phyloP scores from a whole-genome alignment of 257 asterid species.

The Primulina tabacum region DNA sequence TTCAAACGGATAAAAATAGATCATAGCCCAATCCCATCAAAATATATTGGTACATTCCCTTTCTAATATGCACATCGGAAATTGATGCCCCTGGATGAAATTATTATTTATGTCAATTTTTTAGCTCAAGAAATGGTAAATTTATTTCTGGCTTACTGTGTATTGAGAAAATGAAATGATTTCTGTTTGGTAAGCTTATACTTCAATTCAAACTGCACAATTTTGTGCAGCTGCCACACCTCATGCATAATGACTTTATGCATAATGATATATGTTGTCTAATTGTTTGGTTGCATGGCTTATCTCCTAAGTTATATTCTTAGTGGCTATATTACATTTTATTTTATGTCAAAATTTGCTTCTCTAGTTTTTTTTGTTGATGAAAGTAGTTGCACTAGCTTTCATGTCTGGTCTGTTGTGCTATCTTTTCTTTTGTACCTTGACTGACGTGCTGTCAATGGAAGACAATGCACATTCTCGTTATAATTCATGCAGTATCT shows the following conservation, averaged over 20 bases:
- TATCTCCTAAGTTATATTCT: conserved; percentile 3
- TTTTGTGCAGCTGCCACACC: neutral
- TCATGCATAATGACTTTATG: neutral
- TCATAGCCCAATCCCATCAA: neutral
- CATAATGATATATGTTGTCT: conserved; percentile 2
- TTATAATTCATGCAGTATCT: neutral
- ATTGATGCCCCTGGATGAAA: neutral
- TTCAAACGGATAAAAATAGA: conserved; percentile 10
- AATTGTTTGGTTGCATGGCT: conserved; percentile 1
- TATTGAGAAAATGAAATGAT: conserved; percentile 2
- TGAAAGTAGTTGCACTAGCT: neutral
- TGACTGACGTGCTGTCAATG: neutral
- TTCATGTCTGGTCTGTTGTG: neutral
- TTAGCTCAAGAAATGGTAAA: conserved; percentile 9
- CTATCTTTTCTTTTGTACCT: neutral
- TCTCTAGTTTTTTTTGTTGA: neutral
- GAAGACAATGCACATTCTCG: neutral
- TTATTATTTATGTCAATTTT: neutral
- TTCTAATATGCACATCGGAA: conserved; percentile 11
- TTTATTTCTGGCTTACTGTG: conserved; percentile 1
- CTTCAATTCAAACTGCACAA: neutral
- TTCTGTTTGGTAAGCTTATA: conserved; percentile 5
- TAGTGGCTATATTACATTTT: neutral
- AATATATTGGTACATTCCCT: conserved; percentile 6
- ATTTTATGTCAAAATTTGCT: neutral